Evolutionary conservation across 1,284 basidiomycete genomes (phyloP), one percentile per base, ranked within the genome.

Genomic region (Ganoderma lucidum): DNA sequence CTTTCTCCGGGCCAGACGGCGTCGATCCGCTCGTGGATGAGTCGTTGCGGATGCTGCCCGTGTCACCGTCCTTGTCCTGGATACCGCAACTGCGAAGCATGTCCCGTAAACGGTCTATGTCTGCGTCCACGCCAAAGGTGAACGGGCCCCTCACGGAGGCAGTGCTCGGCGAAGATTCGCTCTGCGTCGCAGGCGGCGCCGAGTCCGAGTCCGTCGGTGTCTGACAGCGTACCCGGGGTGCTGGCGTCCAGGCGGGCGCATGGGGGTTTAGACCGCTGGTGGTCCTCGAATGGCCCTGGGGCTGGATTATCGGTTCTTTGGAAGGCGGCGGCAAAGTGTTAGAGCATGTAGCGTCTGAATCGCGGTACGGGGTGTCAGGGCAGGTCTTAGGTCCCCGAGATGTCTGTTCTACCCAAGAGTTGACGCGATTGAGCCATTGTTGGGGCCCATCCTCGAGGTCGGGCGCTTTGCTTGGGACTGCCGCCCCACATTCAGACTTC

Each of bases 31-130:
- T 14, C 32, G 37, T 60, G 6, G 19, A 39, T 6, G 19, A 9
- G 23, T 23, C 9, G 6, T 42, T 30, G 12, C 8, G n/a, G 6
- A 41, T 30, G 59, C 59, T 41, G 39, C 8, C 3, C 9, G 3
- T 19, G 19, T 41, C 48, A 10, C 30, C 32, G 42, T 59, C 51
- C 39, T 37, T 44, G 32, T 68, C 63, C 30, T 65, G 65, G 6
- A 71, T 56, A 4, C 67, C 70, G 23, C 62, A 71, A 3, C 67
- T 56, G 55, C 53, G 67, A 10, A 71, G 67, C 70, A 71, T 69
- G 2, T n/a, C 45, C 4, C 70, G 65, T 9, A 71, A 60, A 35
- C 62, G 64, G 35, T 67, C 53, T 2, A 71, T 39, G 30, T 71
- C 65, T 17, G 63, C 44, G 15, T 67, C 64, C 12, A 61, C 8